Evolutionary conservation across 768 basidiomycete genomes (phyloP).

Genomic region (Auricularia sp.): DNA sequence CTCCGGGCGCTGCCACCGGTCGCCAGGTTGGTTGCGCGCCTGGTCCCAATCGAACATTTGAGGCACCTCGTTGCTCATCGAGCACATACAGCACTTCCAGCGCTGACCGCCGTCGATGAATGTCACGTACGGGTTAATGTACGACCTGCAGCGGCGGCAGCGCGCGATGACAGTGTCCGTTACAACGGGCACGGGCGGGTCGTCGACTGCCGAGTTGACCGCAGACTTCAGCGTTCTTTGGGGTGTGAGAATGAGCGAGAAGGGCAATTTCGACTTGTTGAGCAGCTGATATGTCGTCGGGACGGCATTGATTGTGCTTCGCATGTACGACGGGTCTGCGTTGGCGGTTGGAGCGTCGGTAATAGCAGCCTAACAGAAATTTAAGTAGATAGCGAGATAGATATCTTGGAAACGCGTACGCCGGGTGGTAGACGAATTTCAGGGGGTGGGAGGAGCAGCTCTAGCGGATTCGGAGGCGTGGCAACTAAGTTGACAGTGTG

Average conservation of each 20-base stretch:
- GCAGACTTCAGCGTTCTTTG: constrained; percentile 80
- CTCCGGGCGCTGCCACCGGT: constrained; percentile 89
- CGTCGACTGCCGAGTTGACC: constrained; percentile 16
- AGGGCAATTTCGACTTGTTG: constrained; percentile 81
- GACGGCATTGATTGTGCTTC: constrained; percentile 84
- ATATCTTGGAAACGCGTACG: constrained; percentile 11
- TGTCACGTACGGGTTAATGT: constrained; percentile 95
- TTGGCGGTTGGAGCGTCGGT: constrained; percentile 72
- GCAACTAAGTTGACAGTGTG: constrained; percentile 89
- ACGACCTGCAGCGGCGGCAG: constrained; percentile 89
- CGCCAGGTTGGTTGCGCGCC: constrained; percentile 83
- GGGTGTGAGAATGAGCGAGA: constrained; percentile 82
- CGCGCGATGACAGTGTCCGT: constrained; percentile 92
- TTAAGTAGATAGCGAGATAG: too few relatives aligned
- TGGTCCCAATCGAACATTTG: constrained; percentile 99
- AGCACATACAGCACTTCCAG: constrained; percentile 99
- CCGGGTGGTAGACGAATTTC: constrained; percentile 84
- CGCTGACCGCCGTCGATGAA: constrained; percentile 97
- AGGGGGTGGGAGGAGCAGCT: constrained; percentile 72
- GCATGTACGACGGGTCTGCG: constrained; percentile 84
- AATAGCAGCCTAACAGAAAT: constrained; percentile 35
- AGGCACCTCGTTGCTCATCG: constrained; percentile 95
- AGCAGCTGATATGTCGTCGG: constrained; percentile 83
- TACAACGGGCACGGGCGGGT: constrained; percentile 78
- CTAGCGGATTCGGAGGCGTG: constrained; percentile 83